Base-by-base conservation (phyloP, 441 rosid species). In the Rhodomyrtus psidioides region DNA sequence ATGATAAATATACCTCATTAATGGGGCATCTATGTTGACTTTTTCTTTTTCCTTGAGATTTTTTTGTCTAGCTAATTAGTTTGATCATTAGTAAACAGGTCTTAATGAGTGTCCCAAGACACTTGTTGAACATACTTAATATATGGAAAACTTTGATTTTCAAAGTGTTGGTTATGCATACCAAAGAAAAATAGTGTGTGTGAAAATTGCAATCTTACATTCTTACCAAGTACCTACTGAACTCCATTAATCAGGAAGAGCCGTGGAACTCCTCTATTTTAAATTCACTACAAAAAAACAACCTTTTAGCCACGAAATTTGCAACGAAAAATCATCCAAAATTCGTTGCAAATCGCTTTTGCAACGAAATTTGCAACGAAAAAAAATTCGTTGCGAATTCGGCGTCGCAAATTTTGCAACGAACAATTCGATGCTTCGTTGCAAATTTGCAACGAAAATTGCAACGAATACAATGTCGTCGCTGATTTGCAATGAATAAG, bases 81-180 rank as follows among this genome's bases (percentile, higher is more conserved):
- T 44, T 9, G 49, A 44, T 6, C 12, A 58, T 58, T 58, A n/a
- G 14, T 58, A 12, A n/a, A n/a, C 7, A 13, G 4, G 30, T 2
- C 17, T n/a, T 58, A 13, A 6, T 3, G 27, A 57, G 15, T 57
- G 4, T 26, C 15, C 0, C 0, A 0, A n/a, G 65, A 0, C 9
- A n/a, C 30, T n/a, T 58, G 7, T 8, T 12, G 13, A 26, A 3
- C 65, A 58, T 58, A 13, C 1, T 0, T 58, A n/a, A 58, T n/a
- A 13, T 12, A 44, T 44, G 17, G 9, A n/a, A n/a, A n/a, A 58
- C 9, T 58, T 13, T 58, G 17, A 4, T 27, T n/a, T 58, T 6
- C 17, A 6, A 23, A 26, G 60, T 57, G 28, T 57, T 13, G 1
- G 26, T 4, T 57, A 57, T 27, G n/a, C 60, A 44, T 57, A 26